Base-by-base conservation (phyloP, 2,329 filamentous ascomycete species). In the Arthrobotrys pseudoclavata region DNA sequence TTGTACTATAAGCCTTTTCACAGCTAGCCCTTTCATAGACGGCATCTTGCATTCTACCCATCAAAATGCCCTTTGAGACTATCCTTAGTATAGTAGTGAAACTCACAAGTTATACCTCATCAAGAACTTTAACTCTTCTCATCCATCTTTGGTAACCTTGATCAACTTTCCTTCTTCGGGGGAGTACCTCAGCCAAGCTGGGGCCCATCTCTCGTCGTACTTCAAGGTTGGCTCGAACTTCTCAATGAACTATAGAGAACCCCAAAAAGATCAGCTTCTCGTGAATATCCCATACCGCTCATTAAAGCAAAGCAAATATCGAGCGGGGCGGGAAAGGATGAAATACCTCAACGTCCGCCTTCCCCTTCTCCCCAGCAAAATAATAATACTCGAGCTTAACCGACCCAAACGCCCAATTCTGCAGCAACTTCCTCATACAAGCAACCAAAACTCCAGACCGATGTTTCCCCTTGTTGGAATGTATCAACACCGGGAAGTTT, bases 391-490 rank as follows among this genome's bases (percentile, higher is more conserved):
- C 81, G 9, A 77, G 71, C 63, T 80, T 79, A 15, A 80, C 80
- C 3, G 80, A 80, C 52, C 76, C 79, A 18, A 81, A 76, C 22
- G 80, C 80, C 81, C 81, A 81, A 20, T 80, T 78, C 68, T 81
- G 80, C 45, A 81, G 52, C 12, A 81, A 50, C 37, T 81, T 81
- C 26, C 80, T 66, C 79, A 81, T 79, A 63, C 81, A 81, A 10
- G 80, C 81, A 0, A 81, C 80, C 63, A 81, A 47, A 48, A 81
- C 81, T 5, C 81, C 81, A 13, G 76, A 80, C 13, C 80, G 79
- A 37, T 81, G 80, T 48, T 81, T 81, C 22, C 81, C 81, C 68
- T 81, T 81, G 50, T 81, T 81, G 4, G 79, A 81, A 53, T 81
- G 81, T 18, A 81, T 80, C 29, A 81, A 79, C 6, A 81, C 79